Base-by-base conservation (phyloP, 371 early-diverging fungal species). In the Smittium culicis region DNA sequence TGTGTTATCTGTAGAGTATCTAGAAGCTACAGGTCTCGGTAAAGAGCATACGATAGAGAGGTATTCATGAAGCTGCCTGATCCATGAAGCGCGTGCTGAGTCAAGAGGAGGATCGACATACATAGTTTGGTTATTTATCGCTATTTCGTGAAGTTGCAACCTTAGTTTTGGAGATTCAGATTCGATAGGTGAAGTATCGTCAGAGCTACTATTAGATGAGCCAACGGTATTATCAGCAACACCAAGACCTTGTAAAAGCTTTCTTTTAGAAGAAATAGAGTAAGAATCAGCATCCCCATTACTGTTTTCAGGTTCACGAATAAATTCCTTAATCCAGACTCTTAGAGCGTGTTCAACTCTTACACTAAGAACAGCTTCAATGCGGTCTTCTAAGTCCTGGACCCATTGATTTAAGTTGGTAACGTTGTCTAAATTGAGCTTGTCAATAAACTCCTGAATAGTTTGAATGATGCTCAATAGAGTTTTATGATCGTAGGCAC, bases 81-180 rank as follows among this genome's bases (percentile, higher is more conserved):
- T 89, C 93, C 93, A 95, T 63, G 85, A 82, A 24, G 84, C 85
- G 35, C 96, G 86, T 0, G 97, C 96, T 65, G 89, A 84, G 75
- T 97, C 96, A 29, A 98, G 80, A 29, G 98, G 96, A 54, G 98
- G 98, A 60, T 94, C 91, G 32, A 98, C 80, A 70, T 86, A 93
- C 91, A 98, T 92, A 70, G 90, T 83, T 77, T 96, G 98, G 79
- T 97, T 92, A 68, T 85, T 84, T 72, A 98, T 86, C 56, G 88
- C 83, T 60, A 94, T 79, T 77, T 91, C 91, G 66, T 92, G 92
- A 0, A 91, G 79, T 20, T 87, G 77, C 1, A 82, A 77, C 65
- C 85, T 82, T 35, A 90, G 77, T 64, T 86, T 83, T 28, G 81
- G 82, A 66, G 71, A 74, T 20, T 62, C 62, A 14, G 5, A 16